Evolutionary conservation across 495 filamentous ascomycete genomes (phyloP).

Genomic region (Neurospora sp.): DNA sequence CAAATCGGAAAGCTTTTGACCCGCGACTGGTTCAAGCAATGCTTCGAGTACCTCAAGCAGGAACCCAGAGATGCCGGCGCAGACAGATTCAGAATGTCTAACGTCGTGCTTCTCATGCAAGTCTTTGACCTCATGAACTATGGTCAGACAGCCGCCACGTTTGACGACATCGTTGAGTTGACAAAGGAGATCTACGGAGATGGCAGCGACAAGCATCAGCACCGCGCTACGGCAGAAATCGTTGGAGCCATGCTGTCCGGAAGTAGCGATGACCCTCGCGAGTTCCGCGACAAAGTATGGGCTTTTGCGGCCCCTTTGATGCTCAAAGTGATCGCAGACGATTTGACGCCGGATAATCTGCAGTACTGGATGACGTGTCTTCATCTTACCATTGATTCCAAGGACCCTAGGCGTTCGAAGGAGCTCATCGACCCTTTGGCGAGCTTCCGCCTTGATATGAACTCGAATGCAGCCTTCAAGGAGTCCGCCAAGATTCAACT

Average conservation of each 20-base stretch:
- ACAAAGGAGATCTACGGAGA: conserved; percentile 69
- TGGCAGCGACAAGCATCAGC: conserved; percentile 95
- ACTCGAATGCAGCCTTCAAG: conserved; percentile 96
- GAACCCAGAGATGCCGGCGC: conserved; percentile 76
- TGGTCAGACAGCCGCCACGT: conserved; percentile 61
- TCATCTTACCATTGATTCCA: conserved; percentile 65
- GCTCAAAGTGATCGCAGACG: conserved; percentile 73
- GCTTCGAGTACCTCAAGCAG: conserved; percentile 91
- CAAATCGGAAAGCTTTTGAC: conserved; percentile 75
- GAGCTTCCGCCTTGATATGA: conserved; percentile 83
- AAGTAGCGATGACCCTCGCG: conserved; percentile 57
- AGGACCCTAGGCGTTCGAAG: conserved; percentile 77
- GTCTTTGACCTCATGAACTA: conserved; percentile 78
- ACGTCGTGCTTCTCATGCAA: conserved; percentile 74
- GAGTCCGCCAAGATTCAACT: conserved; percentile 94
- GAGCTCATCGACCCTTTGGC: conserved; percentile 79
- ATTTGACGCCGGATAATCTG: conserved; percentile 86
- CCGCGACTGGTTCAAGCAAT: conserved; percentile 74
- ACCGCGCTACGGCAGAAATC: conserved; percentile 92
- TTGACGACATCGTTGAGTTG: conserved; percentile 80
- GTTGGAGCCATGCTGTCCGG: conserved; percentile 72
- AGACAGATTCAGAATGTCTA: conserved; percentile 84
- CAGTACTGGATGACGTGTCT: conserved; percentile 91
- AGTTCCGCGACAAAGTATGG: conserved; percentile 70
- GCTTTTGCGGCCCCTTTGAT: conserved; percentile 83